phyloP scores from a whole-genome alignment of 495 filamentous ascomycete genomes.

The Penicillium bialowiezense region DNA sequence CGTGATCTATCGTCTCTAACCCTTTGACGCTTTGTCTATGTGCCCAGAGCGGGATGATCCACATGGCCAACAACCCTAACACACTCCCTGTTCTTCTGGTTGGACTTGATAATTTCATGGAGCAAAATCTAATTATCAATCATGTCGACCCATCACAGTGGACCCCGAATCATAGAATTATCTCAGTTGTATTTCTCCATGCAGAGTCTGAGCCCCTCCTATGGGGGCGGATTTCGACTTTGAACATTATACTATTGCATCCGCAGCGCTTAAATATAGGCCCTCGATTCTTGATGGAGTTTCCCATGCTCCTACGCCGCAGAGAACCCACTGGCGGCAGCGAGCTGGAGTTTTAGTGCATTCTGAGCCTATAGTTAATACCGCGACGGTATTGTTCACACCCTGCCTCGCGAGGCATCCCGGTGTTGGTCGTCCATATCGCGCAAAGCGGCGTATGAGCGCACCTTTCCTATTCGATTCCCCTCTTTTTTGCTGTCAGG shows the following conservation, averaged over 20 bases:
- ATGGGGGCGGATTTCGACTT: slow-evolving; percentile 26
- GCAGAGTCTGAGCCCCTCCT: slow-evolving; percentile 29
- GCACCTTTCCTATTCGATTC: slow-evolving; percentile 11
- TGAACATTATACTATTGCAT: slow-evolving; percentile 20
- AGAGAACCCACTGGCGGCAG: slow-evolving; percentile 37
- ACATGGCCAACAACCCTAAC: not conserved
- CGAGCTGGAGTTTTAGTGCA: slow-evolving; percentile 25
- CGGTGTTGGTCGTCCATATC: slow-evolving; percentile 31
- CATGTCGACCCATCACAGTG: not conserved
- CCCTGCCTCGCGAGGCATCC: slow-evolving; percentile 41
- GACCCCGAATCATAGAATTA: slow-evolving; percentile 4
- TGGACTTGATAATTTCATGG: not conserved
- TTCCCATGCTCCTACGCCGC: slow-evolving; percentile 30
- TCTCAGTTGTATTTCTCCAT: slow-evolving; percentile 15
- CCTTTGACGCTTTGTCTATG: slow-evolving; percentile 9
- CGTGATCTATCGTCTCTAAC: not conserved
- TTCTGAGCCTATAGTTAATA: slow-evolving; percentile 40
- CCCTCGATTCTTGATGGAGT: slow-evolving; percentile 32
- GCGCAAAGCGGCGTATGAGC: slow-evolving; percentile 16
- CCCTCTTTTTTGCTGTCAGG: slow-evolving; percentile 7
- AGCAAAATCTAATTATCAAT: not conserved
- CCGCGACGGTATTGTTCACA: slow-evolving; percentile 23
- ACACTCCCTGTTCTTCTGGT: not conserved
- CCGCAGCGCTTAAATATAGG: slow-evolving; percentile 44
- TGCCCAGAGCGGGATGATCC: not conserved